Evolutionary conservation across 352 stramenopile species (phyloP).

Genomic region (Saprolegnia diclina): DNA sequence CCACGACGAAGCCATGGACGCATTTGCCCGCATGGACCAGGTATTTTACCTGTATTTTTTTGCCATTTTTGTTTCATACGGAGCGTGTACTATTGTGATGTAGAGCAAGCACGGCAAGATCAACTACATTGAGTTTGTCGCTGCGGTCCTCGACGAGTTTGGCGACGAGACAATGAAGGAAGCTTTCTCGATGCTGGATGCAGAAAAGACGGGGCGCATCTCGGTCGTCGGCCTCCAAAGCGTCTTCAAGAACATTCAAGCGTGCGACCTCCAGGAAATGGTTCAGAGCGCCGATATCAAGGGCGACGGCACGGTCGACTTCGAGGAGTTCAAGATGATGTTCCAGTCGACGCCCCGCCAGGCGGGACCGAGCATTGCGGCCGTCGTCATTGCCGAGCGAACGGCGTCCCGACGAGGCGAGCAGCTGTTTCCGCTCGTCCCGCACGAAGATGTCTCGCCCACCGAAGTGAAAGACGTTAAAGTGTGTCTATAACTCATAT

Average conservation of each 20-base stretch:
- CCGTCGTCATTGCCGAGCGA: conserved; percentile 19
- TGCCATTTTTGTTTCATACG: too few relatives aligned
- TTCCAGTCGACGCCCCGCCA: conserved; percentile 31
- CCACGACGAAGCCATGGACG: conserved; percentile 65
- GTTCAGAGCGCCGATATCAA: conserved; percentile 81
- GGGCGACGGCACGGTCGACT: conserved; percentile 79
- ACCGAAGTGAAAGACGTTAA: background rate
- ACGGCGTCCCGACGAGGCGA: background rate
- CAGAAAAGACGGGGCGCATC: conserved; percentile 86
- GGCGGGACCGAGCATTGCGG: conserved; percentile 33
- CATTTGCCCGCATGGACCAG: conserved; percentile 73
- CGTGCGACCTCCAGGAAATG: conserved; percentile 85
- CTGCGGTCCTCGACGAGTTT: conserved; percentile 88
- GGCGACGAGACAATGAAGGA: conserved; percentile 90
- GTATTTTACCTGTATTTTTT: too few relatives aligned
- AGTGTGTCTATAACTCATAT: background rate
- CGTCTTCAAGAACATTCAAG: conserved; percentile 85
- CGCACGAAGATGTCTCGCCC: background rate
- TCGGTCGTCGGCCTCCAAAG: conserved; percentile 85
- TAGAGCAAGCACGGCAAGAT: conserved; percentile 75
- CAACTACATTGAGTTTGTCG: conserved; percentile 95
- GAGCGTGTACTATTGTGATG: too few relatives aligned
- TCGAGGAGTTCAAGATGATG: conserved; percentile 85
- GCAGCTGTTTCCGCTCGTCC: background rate
- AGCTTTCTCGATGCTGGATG: conserved; percentile 85